A percentile compares a stretch with the other conserved stretches of the same genome.
phyloP scores from a whole-genome alignment of 306 rosid species.

The Ceratonia siliqua region DNA sequence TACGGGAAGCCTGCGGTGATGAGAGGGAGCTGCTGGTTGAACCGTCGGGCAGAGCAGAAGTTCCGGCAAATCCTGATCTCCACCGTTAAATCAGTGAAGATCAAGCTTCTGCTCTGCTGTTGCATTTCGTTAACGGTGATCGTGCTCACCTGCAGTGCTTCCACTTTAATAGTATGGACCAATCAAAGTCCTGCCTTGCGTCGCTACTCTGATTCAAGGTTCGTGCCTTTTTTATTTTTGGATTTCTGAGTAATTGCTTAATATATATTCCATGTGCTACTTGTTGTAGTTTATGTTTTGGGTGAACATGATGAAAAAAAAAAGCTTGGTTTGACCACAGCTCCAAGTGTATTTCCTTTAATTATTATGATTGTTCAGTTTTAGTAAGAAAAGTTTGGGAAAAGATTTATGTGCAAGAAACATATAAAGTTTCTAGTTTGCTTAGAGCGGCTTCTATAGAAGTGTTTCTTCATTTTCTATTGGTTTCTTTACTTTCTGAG shows the following conservation, averaged over 20 bases:
- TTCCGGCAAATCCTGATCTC: constrained; percentile 59
- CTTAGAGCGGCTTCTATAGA: constrained; percentile 9
- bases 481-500: constrained; percentile 13
- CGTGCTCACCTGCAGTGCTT: constrained; percentile 48
- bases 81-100: constrained; percentile 69
- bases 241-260: not conserved
- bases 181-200: constrained; percentile 30
- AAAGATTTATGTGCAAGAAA: not conserved
- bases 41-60: constrained; percentile 74
- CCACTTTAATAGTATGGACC: constrained; percentile 60
- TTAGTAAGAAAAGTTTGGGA: constrained; percentile 11
- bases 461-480: not conserved
- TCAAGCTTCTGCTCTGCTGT: constrained; percentile 66
- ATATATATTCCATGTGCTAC: not conserved
- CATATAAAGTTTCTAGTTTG: not conserved
- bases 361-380: constrained; percentile 15
- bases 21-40: constrained; percentile 66
- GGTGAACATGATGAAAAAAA: not conserved
- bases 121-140: constrained; percentile 66
- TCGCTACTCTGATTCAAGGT: constrained; percentile 61
- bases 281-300: constrained; percentile 5
- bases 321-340: not conserved
- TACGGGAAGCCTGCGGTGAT: constrained; percentile 33
- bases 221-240: not conserved
- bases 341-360: not conserved